Percentiles rank a stretch among this genome's conserved stretches.
Evolutionary conservation across 257 asterid species (phyloP).

Genomic region (Dorcoceras hygrometricum): DNA sequence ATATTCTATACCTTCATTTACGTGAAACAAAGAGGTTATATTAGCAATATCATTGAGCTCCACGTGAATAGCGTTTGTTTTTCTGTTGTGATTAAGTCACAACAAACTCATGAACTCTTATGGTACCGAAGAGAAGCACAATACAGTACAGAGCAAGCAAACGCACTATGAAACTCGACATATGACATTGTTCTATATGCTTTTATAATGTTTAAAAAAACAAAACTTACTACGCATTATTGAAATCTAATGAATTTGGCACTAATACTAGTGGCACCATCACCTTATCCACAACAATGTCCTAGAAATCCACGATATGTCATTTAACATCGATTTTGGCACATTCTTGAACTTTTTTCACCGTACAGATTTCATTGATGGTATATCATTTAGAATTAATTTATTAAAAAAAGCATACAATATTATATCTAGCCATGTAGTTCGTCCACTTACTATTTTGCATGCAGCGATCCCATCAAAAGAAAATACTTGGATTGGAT

Average conservation of each 20-base stretch:
- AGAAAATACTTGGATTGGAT: background rate
- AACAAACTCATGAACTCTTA: background rate
- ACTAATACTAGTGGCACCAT: background rate
- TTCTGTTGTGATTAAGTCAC: too few species aligned
- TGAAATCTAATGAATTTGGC: background rate
- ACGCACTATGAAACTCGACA: conserved; percentile 2
- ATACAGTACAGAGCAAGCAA: background rate
- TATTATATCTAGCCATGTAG: conserved; percentile 1
- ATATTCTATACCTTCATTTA: too few species aligned
- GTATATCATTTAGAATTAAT: background rate
- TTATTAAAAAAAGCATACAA: background rate
- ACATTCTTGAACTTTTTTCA: conserved; percentile 6
- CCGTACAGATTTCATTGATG: conserved; percentile 10
- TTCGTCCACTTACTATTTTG: conserved; percentile 6
- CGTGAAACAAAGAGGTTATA: too few species aligned
- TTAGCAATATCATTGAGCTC: too few species aligned
- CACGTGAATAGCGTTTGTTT: too few species aligned
- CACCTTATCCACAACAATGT: background rate
- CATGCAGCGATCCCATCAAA: conserved; percentile 5
- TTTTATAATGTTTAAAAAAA: background rate
- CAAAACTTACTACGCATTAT: background rate
- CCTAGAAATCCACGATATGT: conserved; percentile 10
- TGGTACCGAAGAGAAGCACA: background rate
- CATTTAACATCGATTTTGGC: conserved; percentile 2
- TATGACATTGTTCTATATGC: background rate